phyloP scores from a whole-genome alignment of 805 yeast genomes.

The Pichia thaimueangensis region DNA sequence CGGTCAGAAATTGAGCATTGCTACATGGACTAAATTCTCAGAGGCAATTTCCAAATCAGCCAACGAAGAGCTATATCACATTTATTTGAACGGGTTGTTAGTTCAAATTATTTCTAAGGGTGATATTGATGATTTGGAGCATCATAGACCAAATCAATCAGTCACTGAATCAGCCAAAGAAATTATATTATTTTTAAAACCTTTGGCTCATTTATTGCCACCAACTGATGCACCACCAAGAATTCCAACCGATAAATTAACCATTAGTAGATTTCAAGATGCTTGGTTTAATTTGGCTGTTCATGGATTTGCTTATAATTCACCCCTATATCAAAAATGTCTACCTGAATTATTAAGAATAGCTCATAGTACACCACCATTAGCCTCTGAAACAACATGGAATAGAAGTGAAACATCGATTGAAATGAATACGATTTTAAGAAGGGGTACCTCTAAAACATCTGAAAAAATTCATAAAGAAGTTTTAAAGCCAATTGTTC shows the following conservation, averaged over 20 bases:
- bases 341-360: constrained; percentile 51
- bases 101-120: constrained; percentile 68
- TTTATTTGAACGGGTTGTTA: constrained; percentile 62
- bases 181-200: constrained; percentile 57
- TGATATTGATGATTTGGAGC: constrained; percentile 64
- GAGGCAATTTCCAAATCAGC: constrained; percentile 26
- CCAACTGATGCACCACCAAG: constrained; percentile 40
- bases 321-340: constrained; percentile 46
- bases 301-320: constrained; percentile 72
- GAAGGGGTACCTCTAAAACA: constrained; percentile 82
- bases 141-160: constrained; percentile 72
- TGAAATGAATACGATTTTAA: constrained; percentile 83
- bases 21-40: constrained; percentile 45
- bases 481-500: constrained; percentile 43
- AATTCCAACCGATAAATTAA: constrained; percentile 39
- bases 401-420: constrained; percentile 85
- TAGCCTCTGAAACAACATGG: constrained; percentile 75
- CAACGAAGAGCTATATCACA: constrained; percentile 42
- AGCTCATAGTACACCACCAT: constrained; percentile 82
- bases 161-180: constrained; percentile 65
- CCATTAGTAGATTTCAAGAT: constrained; percentile 64
- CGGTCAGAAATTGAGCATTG: constrained; percentile 16
- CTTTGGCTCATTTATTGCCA: constrained; percentile 74
- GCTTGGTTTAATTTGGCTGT: constrained; percentile 93
- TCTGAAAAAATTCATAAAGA: constrained; percentile 72